These are phyloP conservation scores for Magnaporthales sp. DNA, from an alignment of 2,329 filamentous ascomycete genomes.

Conservation along the genomic window DNA sequence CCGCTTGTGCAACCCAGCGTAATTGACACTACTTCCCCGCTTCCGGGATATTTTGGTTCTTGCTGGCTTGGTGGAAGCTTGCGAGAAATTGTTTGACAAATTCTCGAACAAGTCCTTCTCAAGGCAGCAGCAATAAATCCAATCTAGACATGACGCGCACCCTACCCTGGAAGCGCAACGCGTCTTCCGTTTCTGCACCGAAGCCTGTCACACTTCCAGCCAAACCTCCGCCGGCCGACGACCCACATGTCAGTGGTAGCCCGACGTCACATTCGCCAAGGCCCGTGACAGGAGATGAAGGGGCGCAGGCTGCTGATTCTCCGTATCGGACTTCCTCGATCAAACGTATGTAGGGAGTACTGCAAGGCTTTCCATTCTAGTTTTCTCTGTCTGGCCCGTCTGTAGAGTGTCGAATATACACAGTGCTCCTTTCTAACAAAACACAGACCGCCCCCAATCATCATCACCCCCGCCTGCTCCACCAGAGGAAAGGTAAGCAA, in stretches of 20 bases:
- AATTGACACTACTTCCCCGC: background rate
- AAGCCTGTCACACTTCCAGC: background rate
- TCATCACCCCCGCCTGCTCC: constrained; percentile 22
- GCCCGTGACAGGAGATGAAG: background rate
- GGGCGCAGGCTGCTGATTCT: background rate
- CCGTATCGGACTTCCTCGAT: background rate
- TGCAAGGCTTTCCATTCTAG: background rate
- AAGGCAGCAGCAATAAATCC: background rate
- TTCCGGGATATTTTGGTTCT: background rate
- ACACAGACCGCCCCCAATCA: constrained; percentile 17
- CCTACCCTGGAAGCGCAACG: constrained; percentile 5
- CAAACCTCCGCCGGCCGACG: background rate
- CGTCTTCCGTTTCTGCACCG: background rate
- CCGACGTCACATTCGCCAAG: background rate
- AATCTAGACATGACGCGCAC: background rate
- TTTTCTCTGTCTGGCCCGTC: background rate
- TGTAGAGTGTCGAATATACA: background rate
- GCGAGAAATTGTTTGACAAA: background rate
- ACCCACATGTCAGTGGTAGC: background rate
- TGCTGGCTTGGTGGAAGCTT: background rate
- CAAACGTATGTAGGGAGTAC: background rate
- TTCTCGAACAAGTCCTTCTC: background rate
- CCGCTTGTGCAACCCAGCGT: background rate
- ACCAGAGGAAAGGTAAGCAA: constrained; percentile 16
- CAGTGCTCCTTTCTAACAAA: background rate